Evolutionary conservation across 371 early-diverging fungal genomes (phyloP), one percentile per base, ranked within the genome.

Genomic region (Actinomortierella wolfii): DNA sequence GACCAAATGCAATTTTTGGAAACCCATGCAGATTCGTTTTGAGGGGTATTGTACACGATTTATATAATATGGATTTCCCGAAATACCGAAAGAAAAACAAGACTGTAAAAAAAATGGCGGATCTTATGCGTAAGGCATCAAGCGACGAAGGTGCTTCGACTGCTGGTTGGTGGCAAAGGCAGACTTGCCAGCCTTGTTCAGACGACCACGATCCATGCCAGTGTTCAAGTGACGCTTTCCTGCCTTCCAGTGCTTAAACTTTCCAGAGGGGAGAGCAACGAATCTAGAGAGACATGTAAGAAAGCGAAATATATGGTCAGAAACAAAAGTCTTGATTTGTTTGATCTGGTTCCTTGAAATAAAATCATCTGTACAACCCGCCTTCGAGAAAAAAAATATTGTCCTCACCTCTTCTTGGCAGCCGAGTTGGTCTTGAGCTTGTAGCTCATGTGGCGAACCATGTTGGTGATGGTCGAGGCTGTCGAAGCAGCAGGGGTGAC

Each of bases 401-500:
- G 14, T 24, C 24, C 9, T 9, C 71, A 73, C 78, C 78, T 67
- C 68, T 76, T 76, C 54, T 78, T 78, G 44, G 76, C 68, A n/a
- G 74, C 62, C 52, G 78, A 73, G 68, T 78, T 71, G 47, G 76
- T 78, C 64, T 78, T 78, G 49, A 78, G 56, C 57, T 78, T 78
- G 48, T 73, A 68, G 57, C 64, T 64, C 75, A 68, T 75, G 45
- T 73, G 56, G 29, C 73, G 67, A 48, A 73, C 73, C 17, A 67
- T 63, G 25, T 73, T 73, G 59, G 63, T 66, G 50, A 73, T 66
- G 39, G 62, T 21, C 25, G 73, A 73, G 23, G 63, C 54, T 25
- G 67, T 50, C 4, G 67, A 58, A 18, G 64, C 15, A 40, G 61
- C 48, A 14, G 61, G 25, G 34, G 34, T 11, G 11, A 34, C 34